A percentile compares a stretch with the other conserved stretches of the same genome.
Evolutionary conservation across 1,284 basidiomycete species (phyloP).

Genomic region (Pterulicium gracile): DNA sequence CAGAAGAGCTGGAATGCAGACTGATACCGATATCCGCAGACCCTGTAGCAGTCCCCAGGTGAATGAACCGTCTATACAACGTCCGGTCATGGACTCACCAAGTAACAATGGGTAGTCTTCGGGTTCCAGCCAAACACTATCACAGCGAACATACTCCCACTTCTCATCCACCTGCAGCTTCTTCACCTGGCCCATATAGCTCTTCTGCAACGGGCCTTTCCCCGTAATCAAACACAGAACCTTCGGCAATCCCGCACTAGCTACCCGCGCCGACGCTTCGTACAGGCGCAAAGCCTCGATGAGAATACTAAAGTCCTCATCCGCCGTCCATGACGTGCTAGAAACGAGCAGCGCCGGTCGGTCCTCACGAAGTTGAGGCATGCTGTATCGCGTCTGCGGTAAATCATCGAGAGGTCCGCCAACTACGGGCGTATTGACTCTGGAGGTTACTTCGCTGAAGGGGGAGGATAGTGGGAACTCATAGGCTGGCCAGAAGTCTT

Average conservation of each 20-base stretch:
- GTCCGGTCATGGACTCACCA: constrained; percentile 33
- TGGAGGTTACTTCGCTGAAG: constrained; percentile 34
- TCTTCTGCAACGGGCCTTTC: constrained; percentile 70
- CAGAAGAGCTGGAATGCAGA: constrained; percentile 86
- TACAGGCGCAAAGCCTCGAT: constrained; percentile 64
- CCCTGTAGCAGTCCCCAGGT: constrained; percentile 35
- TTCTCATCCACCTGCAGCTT: constrained; percentile 36
- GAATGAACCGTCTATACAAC: constrained; percentile 5
- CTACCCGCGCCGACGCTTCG: constrained; percentile 43
- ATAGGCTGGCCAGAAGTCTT: constrained; percentile 29
- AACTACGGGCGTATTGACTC: constrained; percentile 1
- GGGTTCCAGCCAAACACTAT: constrained; percentile 81
- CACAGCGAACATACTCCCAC: constrained; percentile 79
- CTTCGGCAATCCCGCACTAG: constrained; percentile 47
- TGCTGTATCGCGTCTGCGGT: constrained; percentile 19
- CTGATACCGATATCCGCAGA: constrained; percentile 89
- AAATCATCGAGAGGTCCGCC: constrained; percentile 4
- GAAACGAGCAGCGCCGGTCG: constrained; percentile 84
- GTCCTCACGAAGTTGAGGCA: constrained; percentile 43
- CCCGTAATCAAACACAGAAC: constrained; percentile 85
- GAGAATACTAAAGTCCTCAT: constrained; percentile 90
- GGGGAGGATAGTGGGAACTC: constrained; percentile 50
- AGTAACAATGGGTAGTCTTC: constrained; percentile 81
- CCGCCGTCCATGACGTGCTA: constrained; percentile 95
- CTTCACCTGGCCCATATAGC: constrained; percentile 61